These are phyloP conservation scores for Phytophthora pinifolia DNA, from an alignment of 352 stramenopile species.

Conservation along the genomic window DNA sequence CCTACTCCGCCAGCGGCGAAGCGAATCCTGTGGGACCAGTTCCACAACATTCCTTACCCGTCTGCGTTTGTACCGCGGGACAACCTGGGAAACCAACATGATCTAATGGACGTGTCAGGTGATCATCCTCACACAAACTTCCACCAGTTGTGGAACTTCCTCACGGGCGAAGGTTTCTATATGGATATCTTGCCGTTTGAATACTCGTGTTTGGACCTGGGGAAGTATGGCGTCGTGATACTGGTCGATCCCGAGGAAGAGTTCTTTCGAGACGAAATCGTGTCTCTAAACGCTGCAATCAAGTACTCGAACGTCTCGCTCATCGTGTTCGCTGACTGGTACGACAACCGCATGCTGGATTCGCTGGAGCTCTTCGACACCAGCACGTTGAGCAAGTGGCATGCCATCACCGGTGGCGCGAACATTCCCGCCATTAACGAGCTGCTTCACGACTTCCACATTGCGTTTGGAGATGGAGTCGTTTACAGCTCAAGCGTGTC, in stretches of 20 bases:
- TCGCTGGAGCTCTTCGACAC: conserved; percentile 79
- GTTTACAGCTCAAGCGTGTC: conserved; percentile 52
- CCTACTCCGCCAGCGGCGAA: conserved; percentile 45
- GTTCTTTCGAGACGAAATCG: conserved; percentile 71
- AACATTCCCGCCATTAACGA: conserved; percentile 78
- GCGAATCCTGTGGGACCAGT: conserved; percentile 87
- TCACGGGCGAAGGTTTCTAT: conserved; percentile 66
- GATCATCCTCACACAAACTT: conserved; percentile 90
- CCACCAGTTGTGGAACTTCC: conserved; percentile 75
- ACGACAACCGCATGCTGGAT: conserved; percentile 59
- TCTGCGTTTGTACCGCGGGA: conserved; percentile 81
- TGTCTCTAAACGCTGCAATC: conserved; percentile 50
- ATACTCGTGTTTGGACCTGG: conserved; percentile 71
- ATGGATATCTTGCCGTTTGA: conserved; percentile 83
- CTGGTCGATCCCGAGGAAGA: conserved; percentile 84
- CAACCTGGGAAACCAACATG: conserved; percentile 61
- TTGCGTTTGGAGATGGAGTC: conserved; percentile 61
- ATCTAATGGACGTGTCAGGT: conserved; percentile 73
- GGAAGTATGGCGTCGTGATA: conserved; percentile 74
- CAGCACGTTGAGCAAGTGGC: conserved; percentile 81
- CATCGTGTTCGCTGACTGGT: conserved; percentile 83
- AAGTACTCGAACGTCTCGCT: conserved; percentile 72
- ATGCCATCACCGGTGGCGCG: conserved; percentile 69
- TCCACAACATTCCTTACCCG: conserved; percentile 88
- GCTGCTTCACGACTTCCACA: conserved; percentile 64